Conservation (phyloP, 140 eudicot species). For the Bidens hawaiensis region DNA sequence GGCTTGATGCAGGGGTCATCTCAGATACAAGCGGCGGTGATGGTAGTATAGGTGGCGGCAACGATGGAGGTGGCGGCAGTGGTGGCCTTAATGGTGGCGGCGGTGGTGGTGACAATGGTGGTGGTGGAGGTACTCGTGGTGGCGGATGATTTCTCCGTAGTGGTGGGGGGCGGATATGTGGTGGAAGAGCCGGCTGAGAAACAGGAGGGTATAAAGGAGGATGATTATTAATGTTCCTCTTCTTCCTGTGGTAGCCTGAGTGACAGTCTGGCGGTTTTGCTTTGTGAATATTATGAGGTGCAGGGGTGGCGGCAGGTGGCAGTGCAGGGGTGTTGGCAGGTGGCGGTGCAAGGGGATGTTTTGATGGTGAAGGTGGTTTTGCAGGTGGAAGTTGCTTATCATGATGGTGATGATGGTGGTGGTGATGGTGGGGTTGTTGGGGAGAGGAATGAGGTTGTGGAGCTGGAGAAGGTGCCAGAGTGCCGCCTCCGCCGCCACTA, state of each 20-base stretch:
- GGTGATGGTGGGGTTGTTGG: constrained; percentile 49
- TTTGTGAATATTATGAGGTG: constrained; percentile 37
- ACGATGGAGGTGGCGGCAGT: background rate
- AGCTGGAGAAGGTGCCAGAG: constrained; percentile 53
- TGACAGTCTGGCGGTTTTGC: constrained; percentile 60
- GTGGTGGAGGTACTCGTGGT: background rate
- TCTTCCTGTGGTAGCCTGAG: constrained; percentile 25
- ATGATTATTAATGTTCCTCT: constrained; percentile 29
- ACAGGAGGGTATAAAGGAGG: constrained; percentile 45
- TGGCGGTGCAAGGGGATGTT: constrained; percentile 25
- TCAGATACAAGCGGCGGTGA: constrained; percentile 28
- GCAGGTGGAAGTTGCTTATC: constrained; percentile 41
- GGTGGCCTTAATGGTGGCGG: background rate
- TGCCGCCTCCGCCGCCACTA: constrained; percentile 30
- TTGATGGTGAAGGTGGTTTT: constrained; percentile 61
- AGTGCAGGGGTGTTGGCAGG: constrained; percentile 29
- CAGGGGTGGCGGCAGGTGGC: constrained; percentile 34
- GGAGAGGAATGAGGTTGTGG: constrained; percentile 47
- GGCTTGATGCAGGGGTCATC: constrained; percentile 55
- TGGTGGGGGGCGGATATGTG: constrained; percentile 31
- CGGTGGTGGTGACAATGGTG: background rate
- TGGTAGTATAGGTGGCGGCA: background rate
- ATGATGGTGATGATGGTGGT: constrained; percentile 46
- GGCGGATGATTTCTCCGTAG: constrained; percentile 19
- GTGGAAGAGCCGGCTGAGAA: constrained; percentile 35